Base-by-base conservation (phyloP, 805 yeast species). In the Candida tammaniensis region DNA sequence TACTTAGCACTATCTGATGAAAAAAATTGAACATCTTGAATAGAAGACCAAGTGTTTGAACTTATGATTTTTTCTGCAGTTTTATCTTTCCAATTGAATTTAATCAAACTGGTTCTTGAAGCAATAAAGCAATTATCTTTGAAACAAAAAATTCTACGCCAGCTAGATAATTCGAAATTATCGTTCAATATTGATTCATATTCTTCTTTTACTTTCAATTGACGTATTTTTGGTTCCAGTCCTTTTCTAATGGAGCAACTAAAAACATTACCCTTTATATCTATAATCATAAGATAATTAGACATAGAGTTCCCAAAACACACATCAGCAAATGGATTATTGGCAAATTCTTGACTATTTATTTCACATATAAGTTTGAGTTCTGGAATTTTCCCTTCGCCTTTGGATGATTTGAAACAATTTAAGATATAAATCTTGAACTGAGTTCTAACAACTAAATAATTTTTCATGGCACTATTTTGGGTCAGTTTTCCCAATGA, bases 121-220 rank as follows among this genome's bases (percentile, higher is more conserved):
- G 24, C 68, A 14, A 22, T 67, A 27, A 21, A 73, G 17, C 36
- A 54, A 38, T 15, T 56, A 35, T 27, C 42, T 2, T 52, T 43
- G 0, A 72, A 53, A 81, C 83, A 78, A 3, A 51, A 40, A 0
- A 78, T 54, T 38, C 63, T 63, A 40, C 72, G 78, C 69, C 81
- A 79, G 20, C 63, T 61, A 0, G 86, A 80, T 1, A 79, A 43
- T 35, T 78, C 85, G 2, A 20, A 26, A 4, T n/a, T 17, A 8
- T 17, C n/a, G 8, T 57, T 59, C 0, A 72, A 64, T 40, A 76
- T 76, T 31, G 59, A 51, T 8, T 66, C 52, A 26, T 37, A 19
- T 7, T 36, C 41, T 9, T 23, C 19, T 14, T 24, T 4, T 8
- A 21, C 11, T 5, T 36, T 27, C 2, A 17, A 12, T 4, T 12